phyloP scores from a whole-genome alignment of 116 monocot genomes.

The Thalassia testudinum region DNA sequence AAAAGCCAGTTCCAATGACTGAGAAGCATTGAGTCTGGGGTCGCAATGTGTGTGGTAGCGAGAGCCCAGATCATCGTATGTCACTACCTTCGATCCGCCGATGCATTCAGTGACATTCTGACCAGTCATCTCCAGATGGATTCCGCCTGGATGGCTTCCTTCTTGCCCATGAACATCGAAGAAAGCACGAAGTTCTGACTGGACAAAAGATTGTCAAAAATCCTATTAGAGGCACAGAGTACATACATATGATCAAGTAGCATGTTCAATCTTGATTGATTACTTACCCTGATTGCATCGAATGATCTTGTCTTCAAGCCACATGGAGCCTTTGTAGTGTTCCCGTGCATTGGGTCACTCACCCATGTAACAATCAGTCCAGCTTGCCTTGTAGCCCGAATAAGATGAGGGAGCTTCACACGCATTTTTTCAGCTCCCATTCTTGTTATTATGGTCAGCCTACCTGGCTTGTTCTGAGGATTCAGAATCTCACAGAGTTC shows the following conservation, averaged over 20 bases:
- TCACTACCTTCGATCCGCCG: conserved; percentile 35
- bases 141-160: conserved; percentile 38
- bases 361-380: conserved; percentile 64
- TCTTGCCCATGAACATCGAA: conserved; percentile 53
- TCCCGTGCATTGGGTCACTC: conserved; percentile 74
- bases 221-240: not conserved
- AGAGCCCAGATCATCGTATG: conserved; percentile 35
- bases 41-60: conserved; percentile 54
- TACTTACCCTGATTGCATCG: conserved; percentile 30
- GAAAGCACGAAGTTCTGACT: conserved; percentile 41
- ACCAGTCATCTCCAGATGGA: conserved; percentile 57
- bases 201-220: not conserved
- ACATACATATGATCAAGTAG: not conserved
- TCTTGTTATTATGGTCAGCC: conserved; percentile 55
- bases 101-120: conserved; percentile 54
- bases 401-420: conserved; percentile 48
- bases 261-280: not conserved
- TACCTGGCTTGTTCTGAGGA: conserved; percentile 56
- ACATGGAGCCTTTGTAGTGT: conserved; percentile 56
- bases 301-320: conserved; percentile 35
- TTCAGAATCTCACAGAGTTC: conserved; percentile 59
- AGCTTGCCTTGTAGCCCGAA: conserved; percentile 43
- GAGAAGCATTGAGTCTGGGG: conserved; percentile 46
- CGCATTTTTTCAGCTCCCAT: conserved; percentile 67
- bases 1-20: conserved; percentile 40